Base-by-base conservation (phyloP, 2,329 filamentous ascomycete genomes). In the Trematosphaeria pertusa region DNA sequence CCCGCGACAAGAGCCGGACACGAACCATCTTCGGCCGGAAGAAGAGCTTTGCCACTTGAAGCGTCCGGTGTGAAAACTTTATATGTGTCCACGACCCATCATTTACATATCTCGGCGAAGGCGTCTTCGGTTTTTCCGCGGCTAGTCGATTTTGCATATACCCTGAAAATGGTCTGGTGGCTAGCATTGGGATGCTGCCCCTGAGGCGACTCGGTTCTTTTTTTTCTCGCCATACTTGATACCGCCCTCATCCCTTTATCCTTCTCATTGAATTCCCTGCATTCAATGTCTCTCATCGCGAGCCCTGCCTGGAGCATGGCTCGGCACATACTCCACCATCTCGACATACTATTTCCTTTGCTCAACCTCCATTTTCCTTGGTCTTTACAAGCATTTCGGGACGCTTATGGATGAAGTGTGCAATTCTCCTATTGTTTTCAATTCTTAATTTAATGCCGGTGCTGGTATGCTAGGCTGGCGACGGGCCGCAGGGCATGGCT, bases 1-100 rank as follows among this genome's bases (percentile, higher is more conserved):
- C 78, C 31, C 83, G 87, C 50, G 89, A 87, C 73, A 93, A 92
- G 74, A 91, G 88, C 20, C 85, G 87, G 53, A 85, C 87, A 2
- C 81, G 89, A 59, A 84, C 82, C 51, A 86, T 93, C 61, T 93
- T 93, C 71, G 81, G 86, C 52, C 77, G 81, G 54, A 85, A 84
- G 70, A 78, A 81, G 68, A 72, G 67, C 54, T 44, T 59, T 36
- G 63, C 61, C 12, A 38, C 43, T 33, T 54, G 51, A 50, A 50
- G 46, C 31, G 34, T 17, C 54, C 41, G 54, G 34, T 30, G 41
- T 38, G 33, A 42, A 41, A 50, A 41, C 45, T 41, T 64, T 64
- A 62, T 28, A 70, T 64, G 67, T 62, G 64, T 64, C 56, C 60
- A 70, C 57, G 67, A 69, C 43, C 43, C 57, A 54, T 61, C 54